Percentiles rank a stretch among this genome's conserved stretches.
These are phyloP conservation scores for Coffea canephora DNA, from an alignment of 257 asterid genomes.

Conservation along the genomic window DNA sequence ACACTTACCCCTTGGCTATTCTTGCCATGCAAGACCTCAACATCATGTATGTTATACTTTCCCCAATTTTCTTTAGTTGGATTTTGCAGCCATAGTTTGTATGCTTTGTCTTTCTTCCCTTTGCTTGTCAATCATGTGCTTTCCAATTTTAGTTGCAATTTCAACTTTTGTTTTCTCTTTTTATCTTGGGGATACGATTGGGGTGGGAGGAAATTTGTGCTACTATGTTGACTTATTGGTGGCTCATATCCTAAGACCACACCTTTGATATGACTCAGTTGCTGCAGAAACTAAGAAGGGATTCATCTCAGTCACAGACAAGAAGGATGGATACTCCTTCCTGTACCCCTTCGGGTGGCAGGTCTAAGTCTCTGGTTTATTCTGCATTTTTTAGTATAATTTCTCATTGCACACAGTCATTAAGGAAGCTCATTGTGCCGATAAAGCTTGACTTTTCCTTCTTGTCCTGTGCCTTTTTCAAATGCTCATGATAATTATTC, in stretches of 20 bases:
- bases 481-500: background rate
- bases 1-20: conserved; percentile 49
- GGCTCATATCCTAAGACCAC: conserved; percentile 52
- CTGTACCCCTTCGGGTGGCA: conserved; percentile 94
- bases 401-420: background rate
- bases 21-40: conserved; percentile 43
- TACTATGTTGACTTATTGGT: conserved; percentile 11
- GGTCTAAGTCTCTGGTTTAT: conserved; percentile 38
- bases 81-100: background rate
- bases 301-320: conserved; percentile 65
- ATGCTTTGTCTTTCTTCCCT: background rate
- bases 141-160: background rate
- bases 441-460: background rate
- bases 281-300: conserved; percentile 93
- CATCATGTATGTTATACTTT: conserved; percentile 52
- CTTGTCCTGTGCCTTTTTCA: conserved; percentile 1
- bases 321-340: conserved; percentile 80
- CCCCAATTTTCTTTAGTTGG: conserved; percentile 8
- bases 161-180: background rate
- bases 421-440: background rate
- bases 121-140: background rate
- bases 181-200: background rate
- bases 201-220: background rate
- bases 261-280: conserved; percentile 74
- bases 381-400: background rate